phyloP scores from a whole-genome alignment of 176 grass and related monocot genomes.

The Tillandsia fasciculata region DNA sequence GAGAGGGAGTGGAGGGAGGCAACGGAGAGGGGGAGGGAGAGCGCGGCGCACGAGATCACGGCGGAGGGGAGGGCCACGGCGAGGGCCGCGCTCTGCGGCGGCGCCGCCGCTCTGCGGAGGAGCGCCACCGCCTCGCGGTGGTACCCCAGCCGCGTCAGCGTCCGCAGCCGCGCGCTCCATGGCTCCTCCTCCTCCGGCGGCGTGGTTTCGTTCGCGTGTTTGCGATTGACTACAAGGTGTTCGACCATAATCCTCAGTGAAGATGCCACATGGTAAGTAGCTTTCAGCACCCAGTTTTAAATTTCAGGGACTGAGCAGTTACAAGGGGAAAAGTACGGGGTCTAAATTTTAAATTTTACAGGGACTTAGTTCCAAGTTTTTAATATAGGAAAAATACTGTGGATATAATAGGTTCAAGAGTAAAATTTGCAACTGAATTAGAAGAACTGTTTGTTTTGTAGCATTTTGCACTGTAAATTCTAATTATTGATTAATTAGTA shows the following conservation, averaged over 20 bases:
- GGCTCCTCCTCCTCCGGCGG: constrained; percentile 4
- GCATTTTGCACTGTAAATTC: too few species aligned
- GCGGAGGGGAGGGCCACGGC: constrained; percentile 41
- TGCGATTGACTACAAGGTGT: not conserved
- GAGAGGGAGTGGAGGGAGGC: constrained; percentile 44
- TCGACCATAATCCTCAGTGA: not conserved
- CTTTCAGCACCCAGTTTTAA: too few species aligned
- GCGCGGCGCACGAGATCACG: constrained; percentile 35
- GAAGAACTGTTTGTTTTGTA: too few species aligned
- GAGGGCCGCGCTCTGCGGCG: constrained; percentile 21
- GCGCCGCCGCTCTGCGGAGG: constrained; percentile 24
- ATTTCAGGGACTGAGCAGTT: too few species aligned
- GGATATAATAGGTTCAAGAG: too few species aligned
- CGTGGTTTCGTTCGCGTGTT: not conserved
- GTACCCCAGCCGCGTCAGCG: constrained; percentile 24
- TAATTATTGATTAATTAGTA: too few species aligned
- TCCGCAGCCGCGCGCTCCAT: constrained; percentile 35
- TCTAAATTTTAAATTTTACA: too few species aligned
- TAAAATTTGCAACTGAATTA: too few species aligned
- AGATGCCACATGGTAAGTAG: not conserved
- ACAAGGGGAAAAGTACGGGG: too few species aligned
- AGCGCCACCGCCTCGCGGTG: constrained; percentile 36
- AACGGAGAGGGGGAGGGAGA: constrained; percentile 27
- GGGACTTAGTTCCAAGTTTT: too few species aligned
- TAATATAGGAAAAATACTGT: too few species aligned